Evolutionary conservation across 768 basidiomycete genomes (phyloP).

Genomic region (Hypholoma fasciculare): DNA sequence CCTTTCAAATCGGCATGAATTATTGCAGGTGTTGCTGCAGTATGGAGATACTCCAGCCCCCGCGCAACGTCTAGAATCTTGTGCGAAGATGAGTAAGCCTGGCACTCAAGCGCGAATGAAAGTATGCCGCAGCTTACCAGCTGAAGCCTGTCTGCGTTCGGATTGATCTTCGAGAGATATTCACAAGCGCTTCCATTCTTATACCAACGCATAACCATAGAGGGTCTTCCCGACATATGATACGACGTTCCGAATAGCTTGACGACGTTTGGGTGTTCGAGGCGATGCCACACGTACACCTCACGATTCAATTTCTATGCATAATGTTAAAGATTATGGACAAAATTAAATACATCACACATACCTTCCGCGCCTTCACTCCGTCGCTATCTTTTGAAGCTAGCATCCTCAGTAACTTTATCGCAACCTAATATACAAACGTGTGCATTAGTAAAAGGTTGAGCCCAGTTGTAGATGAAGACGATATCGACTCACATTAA

Average conservation of each 20-base stretch:
- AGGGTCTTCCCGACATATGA: conserved; percentile 33
- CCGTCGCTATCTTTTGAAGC: conserved; percentile 30
- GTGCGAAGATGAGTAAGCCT: not conserved
- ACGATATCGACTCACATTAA: not conserved
- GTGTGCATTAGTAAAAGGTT: not conserved
- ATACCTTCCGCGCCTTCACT: conserved; percentile 35
- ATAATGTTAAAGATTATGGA: not conserved
- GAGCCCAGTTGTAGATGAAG: not conserved
- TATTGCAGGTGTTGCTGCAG: conserved; percentile 32
- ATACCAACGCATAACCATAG: conserved; percentile 49
- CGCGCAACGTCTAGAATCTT: conserved; percentile 43
- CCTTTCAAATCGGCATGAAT: conserved; percentile 30
- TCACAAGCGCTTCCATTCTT: conserved; percentile 45
- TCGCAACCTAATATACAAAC: conserved; percentile 40
- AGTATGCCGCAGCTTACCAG: conserved; percentile 28
- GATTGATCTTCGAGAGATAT: conserved; percentile 36
- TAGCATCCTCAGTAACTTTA: conserved; percentile 44
- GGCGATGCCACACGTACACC: conserved; percentile 46
- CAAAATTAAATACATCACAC: not conserved
- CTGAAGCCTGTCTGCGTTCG: conserved; percentile 31
- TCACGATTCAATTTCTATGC: conserved; percentile 44
- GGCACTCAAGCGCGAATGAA: not conserved
- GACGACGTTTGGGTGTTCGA: conserved; percentile 47
- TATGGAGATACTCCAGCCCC: conserved; percentile 46
- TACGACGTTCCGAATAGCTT: conserved; percentile 49